These are phyloP conservation scores for Xanthoconium separans DNA, from an alignment of 1,284 basidiomycete species.

Conservation along the genomic window DNA sequence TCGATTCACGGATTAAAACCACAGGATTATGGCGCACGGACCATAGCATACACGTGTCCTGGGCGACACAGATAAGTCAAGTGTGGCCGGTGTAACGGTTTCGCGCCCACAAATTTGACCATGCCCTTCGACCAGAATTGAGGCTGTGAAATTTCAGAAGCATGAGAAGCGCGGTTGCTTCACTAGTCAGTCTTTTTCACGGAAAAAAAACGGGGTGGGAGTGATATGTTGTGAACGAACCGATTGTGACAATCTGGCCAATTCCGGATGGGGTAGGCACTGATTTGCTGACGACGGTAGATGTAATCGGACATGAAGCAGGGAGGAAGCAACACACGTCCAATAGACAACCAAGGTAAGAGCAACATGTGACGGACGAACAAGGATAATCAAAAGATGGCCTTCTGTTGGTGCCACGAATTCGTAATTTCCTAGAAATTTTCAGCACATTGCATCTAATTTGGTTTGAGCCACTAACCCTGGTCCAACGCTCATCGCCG, in stretches of 20 bases:
- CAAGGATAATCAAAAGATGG: background rate
- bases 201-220: background rate
- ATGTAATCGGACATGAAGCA: background rate
- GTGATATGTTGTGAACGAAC: background rate
- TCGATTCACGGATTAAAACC: background rate
- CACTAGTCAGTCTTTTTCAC: background rate
- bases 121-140: background rate
- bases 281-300: background rate
- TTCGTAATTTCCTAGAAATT: background rate
- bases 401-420: background rate
- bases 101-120: background rate
- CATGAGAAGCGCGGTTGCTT: too few species aligned
- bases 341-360: background rate
- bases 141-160: background rate
- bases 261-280: background rate
- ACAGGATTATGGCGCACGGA: background rate
- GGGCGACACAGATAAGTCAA: background rate
- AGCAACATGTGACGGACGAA: background rate
- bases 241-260: too few species aligned
- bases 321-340: background rate
- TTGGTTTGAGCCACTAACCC: background rate
- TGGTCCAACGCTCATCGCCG: background rate
- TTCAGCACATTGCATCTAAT: background rate
- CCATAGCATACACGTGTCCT: background rate
- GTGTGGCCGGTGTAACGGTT: background rate